phyloP scores from a whole-genome alignment of 768 basidiomycete species.

The Suillus bovinus region DNA sequence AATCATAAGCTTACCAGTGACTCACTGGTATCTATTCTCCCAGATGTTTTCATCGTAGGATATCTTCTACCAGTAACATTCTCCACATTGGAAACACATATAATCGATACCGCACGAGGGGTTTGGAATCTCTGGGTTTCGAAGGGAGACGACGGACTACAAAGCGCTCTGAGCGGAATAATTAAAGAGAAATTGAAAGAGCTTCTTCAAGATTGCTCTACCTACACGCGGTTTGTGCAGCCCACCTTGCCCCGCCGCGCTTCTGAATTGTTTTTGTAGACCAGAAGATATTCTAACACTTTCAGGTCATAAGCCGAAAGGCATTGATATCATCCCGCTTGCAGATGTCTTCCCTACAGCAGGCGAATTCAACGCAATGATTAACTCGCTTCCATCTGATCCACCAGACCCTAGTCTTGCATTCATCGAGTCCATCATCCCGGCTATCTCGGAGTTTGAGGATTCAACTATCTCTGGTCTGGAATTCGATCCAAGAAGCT shows the following conservation, averaged over 20 bases:
- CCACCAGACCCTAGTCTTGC: conserved; percentile 56
- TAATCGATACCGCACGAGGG: conserved; percentile 19
- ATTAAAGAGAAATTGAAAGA: conserved; percentile 45
- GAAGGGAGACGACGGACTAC: conserved; percentile 22
- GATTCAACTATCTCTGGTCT: conserved; percentile 11
- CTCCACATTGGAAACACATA: conserved; percentile 24
- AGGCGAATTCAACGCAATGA: conserved; percentile 46
- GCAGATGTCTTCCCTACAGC: conserved; percentile 54
- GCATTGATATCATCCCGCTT: conserved; percentile 41
- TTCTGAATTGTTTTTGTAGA: conserved; percentile 26
- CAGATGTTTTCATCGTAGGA: conserved; percentile 48
- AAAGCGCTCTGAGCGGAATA: conserved; percentile 28
- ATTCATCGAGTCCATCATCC: conserved; percentile 59
- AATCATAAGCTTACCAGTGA: conserved; percentile 10
- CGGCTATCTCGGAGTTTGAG: conserved; percentile 37
- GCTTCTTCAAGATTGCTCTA: conserved; percentile 40
- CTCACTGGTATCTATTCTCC: conserved; percentile 31
- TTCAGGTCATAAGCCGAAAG: conserved; percentile 36
- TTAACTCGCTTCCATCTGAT: conserved; percentile 45
- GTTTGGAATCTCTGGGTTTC: conserved; percentile 35
- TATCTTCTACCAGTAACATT: conserved; percentile 42
- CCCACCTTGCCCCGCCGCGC: neutral
- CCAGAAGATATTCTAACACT: conserved; percentile 48
- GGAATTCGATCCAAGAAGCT: conserved; percentile 49
- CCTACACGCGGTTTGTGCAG: conserved; percentile 32